Percentiles rank a stretch among this genome's conserved stretches.
These are phyloP conservation scores for Fusarium xylarioides DNA, from an alignment of 2,329 filamentous ascomycete genomes.

Conservation along the genomic window DNA sequence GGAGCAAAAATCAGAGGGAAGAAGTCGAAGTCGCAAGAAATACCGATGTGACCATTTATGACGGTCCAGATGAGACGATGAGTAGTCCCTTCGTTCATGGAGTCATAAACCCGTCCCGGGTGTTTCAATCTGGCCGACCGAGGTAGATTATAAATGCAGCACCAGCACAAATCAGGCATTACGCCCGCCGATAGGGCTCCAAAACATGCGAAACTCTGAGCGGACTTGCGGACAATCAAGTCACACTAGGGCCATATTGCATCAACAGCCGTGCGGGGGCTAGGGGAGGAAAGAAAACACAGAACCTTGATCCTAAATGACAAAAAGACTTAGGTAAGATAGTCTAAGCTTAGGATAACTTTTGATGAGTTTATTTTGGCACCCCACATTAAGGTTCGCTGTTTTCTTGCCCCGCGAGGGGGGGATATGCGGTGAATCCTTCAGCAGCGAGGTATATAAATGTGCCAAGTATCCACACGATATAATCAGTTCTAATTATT, in stretches of 20 bases:
- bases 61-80: rapidly evolving
- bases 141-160: neutral
- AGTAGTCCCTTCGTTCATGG: neutral
- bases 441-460: neutral
- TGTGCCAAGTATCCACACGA: neutral
- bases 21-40: neutral
- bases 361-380: no score
- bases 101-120: neutral
- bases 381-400: no score
- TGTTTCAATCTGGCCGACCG: neutral
- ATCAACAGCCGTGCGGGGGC: neutral
- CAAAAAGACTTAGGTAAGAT: no score
- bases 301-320: no score
- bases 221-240: neutral
- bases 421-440: neutral
- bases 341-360: no score
- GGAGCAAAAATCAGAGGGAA: neutral
- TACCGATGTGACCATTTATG: rapidly evolving
- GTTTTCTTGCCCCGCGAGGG: no score
- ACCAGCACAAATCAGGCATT: constrained; percentile 1
- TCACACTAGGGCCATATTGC: neutral
- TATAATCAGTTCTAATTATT: neutral
- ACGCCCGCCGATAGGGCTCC: neutral
- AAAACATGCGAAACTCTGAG: neutral
- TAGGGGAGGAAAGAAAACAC: no score